Evolutionary conservation across 139 green algal genomes (phyloP), one percentile per base, ranked within the genome.

Genomic region (Chlamydomonas eustigma): DNA sequence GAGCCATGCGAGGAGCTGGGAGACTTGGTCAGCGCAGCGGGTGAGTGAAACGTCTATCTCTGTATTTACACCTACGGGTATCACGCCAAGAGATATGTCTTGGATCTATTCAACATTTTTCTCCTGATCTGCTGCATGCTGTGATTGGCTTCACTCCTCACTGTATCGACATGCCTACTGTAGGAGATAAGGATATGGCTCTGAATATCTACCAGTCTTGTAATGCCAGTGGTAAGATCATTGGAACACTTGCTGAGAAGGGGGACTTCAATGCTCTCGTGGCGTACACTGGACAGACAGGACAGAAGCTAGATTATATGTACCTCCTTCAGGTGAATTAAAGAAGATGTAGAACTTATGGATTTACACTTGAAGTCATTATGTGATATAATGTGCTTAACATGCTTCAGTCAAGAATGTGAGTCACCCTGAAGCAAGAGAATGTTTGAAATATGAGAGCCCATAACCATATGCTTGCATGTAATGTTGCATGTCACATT

Each of bases 251-350:
- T 38, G 95, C 96, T 1, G 93, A 96, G 84, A 95, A 96, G 84
- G 93, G 94, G 25, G 95, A 99, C 85, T 96, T 98, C 81, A 89
- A 95, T 18, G 89, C 93, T 80, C 89, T 99, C 64, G 77, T 88
- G 66, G 81, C 77, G 33, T 95, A 93, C 83, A 93, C 85, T 24
- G 83, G 81, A n/a, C 76, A 84, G 78, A 90, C 87, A 28, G 94
- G 94, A 50, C 90, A 93, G 79, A 92, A 86, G 73, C 92, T 96
- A 1, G 93, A 99, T 88, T 99, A 98, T 90, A 80, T 97, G 78
- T 95, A 91, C 89, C 89, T 98, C 79, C 81, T 98, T 87, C 92
- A 94, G 85, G 71, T 37, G 44, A 80, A 38, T 24, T 22, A 28
- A 68, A 31, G 52, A 28, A 58, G 44, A 22, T 12, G 44, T 58